Conservation (phyloP, 345 rosid genomes). For the Moricandia moricandioides region DNA sequence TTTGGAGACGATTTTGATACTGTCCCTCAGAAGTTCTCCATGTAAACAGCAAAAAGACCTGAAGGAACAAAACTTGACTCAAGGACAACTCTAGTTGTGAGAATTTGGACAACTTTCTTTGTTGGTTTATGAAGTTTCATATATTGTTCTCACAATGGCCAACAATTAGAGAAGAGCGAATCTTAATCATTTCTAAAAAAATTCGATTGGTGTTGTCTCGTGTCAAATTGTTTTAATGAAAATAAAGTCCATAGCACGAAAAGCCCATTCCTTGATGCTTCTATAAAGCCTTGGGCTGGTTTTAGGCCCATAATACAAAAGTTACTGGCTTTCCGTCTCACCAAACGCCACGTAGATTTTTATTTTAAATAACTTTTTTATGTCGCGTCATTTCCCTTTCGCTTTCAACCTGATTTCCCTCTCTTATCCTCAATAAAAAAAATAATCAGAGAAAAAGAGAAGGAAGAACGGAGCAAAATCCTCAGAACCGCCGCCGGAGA, state of each 20-base stretch:
- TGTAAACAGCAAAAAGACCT: slow-evolving; percentile 35
- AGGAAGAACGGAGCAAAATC: slow-evolving; percentile 6
- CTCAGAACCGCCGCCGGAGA: slow-evolving; percentile 35
- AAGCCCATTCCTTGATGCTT: not conserved
- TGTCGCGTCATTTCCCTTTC: slow-evolving; percentile 29
- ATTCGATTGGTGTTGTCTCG: not conserved
- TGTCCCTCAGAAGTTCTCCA: slow-evolving; percentile 86
- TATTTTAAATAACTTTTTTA: not conserved
- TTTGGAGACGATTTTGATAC: slow-evolving; percentile 78
- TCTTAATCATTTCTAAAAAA: not conserved
- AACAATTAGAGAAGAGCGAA: slow-evolving; percentile 16
- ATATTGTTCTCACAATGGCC: slow-evolving; percentile 8
- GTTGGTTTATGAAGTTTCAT: slow-evolving; percentile 16
- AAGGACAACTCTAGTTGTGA: slow-evolving; percentile 13
- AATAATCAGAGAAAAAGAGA: slow-evolving; percentile 5
- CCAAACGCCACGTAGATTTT: slow-evolving; percentile 12
- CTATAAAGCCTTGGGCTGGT: slow-evolving; percentile 3
- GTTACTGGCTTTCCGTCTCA: not conserved
- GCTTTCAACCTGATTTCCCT: slow-evolving; percentile 41
- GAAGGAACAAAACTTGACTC: slow-evolving; percentile 2
- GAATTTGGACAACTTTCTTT: slow-evolving; percentile 2
- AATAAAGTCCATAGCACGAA: not conserved
- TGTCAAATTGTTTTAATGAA: not conserved
- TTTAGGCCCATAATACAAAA: not conserved
- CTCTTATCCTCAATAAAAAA: slow-evolving; percentile 34